Conservation (phyloP, 2,329 filamentous ascomycete genomes). For the Fusarium algeriense region DNA sequence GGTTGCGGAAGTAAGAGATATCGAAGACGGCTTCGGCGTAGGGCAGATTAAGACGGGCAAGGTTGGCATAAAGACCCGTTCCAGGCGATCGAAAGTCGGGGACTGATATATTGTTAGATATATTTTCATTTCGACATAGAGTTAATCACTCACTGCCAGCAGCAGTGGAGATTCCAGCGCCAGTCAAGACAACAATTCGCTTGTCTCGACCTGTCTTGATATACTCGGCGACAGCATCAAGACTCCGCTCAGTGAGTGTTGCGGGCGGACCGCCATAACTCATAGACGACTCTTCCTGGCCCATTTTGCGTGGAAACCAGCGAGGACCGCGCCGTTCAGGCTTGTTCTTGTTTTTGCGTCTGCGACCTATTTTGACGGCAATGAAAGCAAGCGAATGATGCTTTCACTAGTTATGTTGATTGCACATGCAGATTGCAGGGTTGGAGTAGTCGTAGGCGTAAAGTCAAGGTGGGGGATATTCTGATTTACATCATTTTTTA, state of each 20-base stretch:
- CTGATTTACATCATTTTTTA: slow-evolving; percentile 45
- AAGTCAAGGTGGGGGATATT: slow-evolving; percentile 37
- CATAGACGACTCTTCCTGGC: slow-evolving; percentile 82
- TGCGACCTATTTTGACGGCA: slow-evolving; percentile 56
- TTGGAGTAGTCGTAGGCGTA: slow-evolving; percentile 1
- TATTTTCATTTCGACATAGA: neutral
- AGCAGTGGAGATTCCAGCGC: slow-evolving; percentile 86
- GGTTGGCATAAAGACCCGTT: slow-evolving; percentile 93
- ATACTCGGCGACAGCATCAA: slow-evolving; percentile 82
- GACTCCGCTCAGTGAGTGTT: slow-evolving; percentile 75
- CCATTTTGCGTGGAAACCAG: slow-evolving; percentile 73
- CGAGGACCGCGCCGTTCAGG: slow-evolving; percentile 50
- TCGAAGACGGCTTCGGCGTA: slow-evolving; percentile 95
- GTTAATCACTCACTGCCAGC: slow-evolving; percentile 65
- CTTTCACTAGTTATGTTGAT: slow-evolving; percentile 10
- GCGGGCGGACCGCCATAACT: slow-evolving; percentile 73
- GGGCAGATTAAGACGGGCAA: slow-evolving; percentile 85
- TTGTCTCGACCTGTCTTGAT: slow-evolving; percentile 77
- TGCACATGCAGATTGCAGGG: slow-evolving; percentile 26
- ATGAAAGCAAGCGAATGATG: slow-evolving; percentile 3
- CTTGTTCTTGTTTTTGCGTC: slow-evolving; percentile 53
- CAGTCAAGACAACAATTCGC: slow-evolving; percentile 88
- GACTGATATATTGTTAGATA: slow-evolving; percentile 63
- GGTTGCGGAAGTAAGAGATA: slow-evolving; percentile 85
- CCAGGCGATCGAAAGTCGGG: slow-evolving; percentile 95